These are phyloP conservation scores for Candida glucosophila DNA, from an alignment of 1,139 yeast species.

Conservation along the genomic window DNA sequence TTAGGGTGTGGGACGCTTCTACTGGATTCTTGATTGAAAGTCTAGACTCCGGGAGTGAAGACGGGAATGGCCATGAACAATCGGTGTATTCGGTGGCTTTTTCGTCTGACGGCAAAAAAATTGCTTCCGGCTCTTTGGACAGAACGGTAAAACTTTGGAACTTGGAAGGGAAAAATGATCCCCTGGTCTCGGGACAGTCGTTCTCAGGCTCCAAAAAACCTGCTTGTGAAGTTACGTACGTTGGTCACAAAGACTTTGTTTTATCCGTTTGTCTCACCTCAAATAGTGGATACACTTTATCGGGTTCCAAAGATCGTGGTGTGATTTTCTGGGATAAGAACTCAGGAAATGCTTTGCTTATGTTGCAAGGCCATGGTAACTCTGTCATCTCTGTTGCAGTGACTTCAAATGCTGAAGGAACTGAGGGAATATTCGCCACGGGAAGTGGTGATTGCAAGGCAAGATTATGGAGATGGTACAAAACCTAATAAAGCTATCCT, in stretches of 20 bases:
- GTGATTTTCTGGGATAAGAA: constrained; percentile 95
- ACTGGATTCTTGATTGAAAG: constrained; percentile 91
- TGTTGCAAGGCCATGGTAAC: constrained; percentile 96
- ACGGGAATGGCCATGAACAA: constrained; percentile 92
- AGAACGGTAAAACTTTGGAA: constrained; percentile 96
- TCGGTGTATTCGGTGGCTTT: constrained; percentile 94
- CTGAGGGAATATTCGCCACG: constrained; percentile 82
- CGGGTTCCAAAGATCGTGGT: constrained; percentile 96
- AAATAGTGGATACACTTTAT: constrained; percentile 81
- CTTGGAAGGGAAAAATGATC: constrained; percentile 51
- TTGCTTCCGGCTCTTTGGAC: constrained; percentile 91
- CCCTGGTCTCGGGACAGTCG: constrained; percentile 19
- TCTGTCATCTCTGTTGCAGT: constrained; percentile 94
- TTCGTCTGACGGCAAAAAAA: constrained; percentile 85
- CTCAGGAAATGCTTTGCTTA: constrained; percentile 85
- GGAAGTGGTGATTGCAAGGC: constrained; percentile 98
- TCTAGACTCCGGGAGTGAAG: constrained; percentile 79
- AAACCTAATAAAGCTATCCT: constrained; percentile 4
- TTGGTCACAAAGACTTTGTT: constrained; percentile 95
- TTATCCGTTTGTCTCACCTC: constrained; percentile 92
- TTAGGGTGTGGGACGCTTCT: constrained; percentile 94
- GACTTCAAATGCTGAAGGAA: constrained; percentile 61
- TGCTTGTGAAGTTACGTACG: constrained; percentile 84
- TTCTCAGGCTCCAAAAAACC: constrained; percentile 31
- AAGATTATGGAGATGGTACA: constrained; percentile 81